Base-by-base conservation (phyloP, 2,329 filamentous ascomycete species). In the Aurifilum marmelostoma region DNA sequence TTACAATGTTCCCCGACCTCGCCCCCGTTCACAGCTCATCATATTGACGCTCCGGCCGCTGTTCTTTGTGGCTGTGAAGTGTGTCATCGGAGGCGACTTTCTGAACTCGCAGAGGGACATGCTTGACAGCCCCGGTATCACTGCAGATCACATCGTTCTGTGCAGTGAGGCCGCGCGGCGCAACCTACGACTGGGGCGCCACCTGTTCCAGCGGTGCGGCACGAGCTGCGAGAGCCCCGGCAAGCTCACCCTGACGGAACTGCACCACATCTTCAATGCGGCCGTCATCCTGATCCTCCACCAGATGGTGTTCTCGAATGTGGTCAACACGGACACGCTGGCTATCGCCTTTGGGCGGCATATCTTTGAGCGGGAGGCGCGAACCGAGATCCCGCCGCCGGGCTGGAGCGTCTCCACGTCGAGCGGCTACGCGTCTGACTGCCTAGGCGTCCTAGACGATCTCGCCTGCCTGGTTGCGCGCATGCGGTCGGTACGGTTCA, bases 261-360 rank as follows among this genome's bases (percentile, higher is more conserved):
- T 85, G 63, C 83, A 85, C 75, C 80, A 82, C 72, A 78, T 85
- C 52, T 85, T 86, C 77, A 85, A 84, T 73, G 83, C 84, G 2
- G 81, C 83, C 67, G 78, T 84, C 50, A 78, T 84, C 24, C 77
- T 86, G 41, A 79, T 84, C 66, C 77, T 86, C 66, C 79, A 82
- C 69, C 79, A 82, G 69, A 77, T 85, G 32, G 76, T 83, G 2
- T 78, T 78, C 54, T 75, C 77, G 29, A 76, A 78, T 39, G 71
- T 76, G 14, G 72, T 73, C 61, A 75, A 72, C 64, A 74, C 69
- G 47, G 77, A 77, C 66, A 69, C 70, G 59, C 74, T 60, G 3
- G 79, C 80, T 54, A 77, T 85, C 27, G 73, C 75, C 1, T 83
- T 82, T 69, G 82, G 80, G 58, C 79, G 81, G 62, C 74, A 78